A percentile compares a stretch with the other conserved stretches of the same genome.
phyloP scores from a whole-genome alignment of 2,329 filamentous ascomycete genomes.

The Exophiala spinifera region DNA sequence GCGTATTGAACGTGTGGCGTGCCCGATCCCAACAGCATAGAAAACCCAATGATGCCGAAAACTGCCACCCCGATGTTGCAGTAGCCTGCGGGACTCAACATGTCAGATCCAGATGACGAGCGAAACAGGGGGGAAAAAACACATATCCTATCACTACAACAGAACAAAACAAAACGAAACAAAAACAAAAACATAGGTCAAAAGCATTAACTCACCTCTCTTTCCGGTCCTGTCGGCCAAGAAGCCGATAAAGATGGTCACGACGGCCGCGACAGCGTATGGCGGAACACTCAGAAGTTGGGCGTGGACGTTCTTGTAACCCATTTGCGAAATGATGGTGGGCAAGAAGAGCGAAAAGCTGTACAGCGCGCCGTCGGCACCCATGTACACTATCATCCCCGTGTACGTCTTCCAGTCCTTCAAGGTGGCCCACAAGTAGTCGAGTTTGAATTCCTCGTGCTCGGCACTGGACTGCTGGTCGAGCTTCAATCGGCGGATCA shows the following conservation, averaged over 20 bases:
- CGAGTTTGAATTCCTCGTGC: constrained; percentile 70
- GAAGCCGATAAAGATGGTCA: constrained; percentile 69
- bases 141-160: no score
- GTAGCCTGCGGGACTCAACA: constrained; percentile 65
- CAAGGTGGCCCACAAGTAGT: constrained; percentile 68
- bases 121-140: no score
- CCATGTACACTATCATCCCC: constrained; percentile 75
- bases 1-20: constrained; percentile 71
- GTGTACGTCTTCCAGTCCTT: constrained; percentile 83
- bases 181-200: neutral
- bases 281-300: constrained; percentile 74
- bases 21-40: constrained; percentile 68
- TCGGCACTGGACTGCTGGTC: constrained; percentile 74
- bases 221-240: constrained; percentile 68
- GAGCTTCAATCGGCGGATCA: constrained; percentile 65
- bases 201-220: constrained; percentile 13
- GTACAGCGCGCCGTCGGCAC: constrained; percentile 70
- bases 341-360: constrained; percentile 76
- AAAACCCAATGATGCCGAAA: constrained; percentile 72
- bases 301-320: constrained; percentile 59
- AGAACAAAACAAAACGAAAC: no score
- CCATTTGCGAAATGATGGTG: constrained; percentile 66
- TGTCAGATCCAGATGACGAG: no score
- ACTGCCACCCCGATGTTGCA: constrained; percentile 73
- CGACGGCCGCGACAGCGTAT: constrained; percentile 64